phyloP scores from a whole-genome alignment of 1,139 yeast genomes.

The Citeromyces hawaiiensis region DNA sequence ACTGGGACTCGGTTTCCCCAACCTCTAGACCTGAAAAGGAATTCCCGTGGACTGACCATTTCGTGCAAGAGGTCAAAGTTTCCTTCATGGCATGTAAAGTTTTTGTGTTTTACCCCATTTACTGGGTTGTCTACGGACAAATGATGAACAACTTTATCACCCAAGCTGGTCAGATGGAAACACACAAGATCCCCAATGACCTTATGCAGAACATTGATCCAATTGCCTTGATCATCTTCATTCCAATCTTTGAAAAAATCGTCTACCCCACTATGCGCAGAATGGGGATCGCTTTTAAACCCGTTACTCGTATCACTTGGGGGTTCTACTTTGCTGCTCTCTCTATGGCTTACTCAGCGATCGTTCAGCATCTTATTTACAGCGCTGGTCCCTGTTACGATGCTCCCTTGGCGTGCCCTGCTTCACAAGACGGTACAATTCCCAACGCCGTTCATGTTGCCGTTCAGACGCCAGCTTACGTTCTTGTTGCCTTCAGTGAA shows the following conservation, averaged over 20 bases:
- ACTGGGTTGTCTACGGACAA: slow-evolving; percentile 48
- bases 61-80: slow-evolving; percentile 45
- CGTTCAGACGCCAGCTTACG: slow-evolving; percentile 22
- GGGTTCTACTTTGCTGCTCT: slow-evolving; percentile 66
- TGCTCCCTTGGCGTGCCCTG: slow-evolving; percentile 29
- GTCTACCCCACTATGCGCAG: slow-evolving; percentile 49
- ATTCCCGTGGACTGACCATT: slow-evolving; percentile 18
- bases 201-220: slow-evolving; percentile 58
- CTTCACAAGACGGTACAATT: slow-evolving; percentile 8
- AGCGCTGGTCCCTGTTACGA: slow-evolving; percentile 61
- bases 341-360: slow-evolving; percentile 73
- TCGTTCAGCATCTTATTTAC: slow-evolving; percentile 66
- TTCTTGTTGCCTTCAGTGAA: slow-evolving; percentile 48
- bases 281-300: slow-evolving; percentile 40
- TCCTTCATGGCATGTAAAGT: slow-evolving; percentile 49
- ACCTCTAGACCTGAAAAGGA: slow-evolving; percentile 37
- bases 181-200: slow-evolving; percentile 62
- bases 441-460: slow-evolving; percentile 6
- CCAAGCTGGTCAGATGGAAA: slow-evolving; percentile 54
- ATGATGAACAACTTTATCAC: slow-evolving; percentile 52
- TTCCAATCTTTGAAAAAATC: slow-evolving; percentile 46
- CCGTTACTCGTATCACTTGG: slow-evolving; percentile 59
- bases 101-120: slow-evolving; percentile 49
- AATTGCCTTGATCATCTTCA: slow-evolving; percentile 46
- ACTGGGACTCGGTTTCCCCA: slow-evolving; percentile 15